These are phyloP conservation scores for Clitoria ternatea DNA, from an alignment of 306 rosid genomes.

Conservation along the genomic window DNA sequence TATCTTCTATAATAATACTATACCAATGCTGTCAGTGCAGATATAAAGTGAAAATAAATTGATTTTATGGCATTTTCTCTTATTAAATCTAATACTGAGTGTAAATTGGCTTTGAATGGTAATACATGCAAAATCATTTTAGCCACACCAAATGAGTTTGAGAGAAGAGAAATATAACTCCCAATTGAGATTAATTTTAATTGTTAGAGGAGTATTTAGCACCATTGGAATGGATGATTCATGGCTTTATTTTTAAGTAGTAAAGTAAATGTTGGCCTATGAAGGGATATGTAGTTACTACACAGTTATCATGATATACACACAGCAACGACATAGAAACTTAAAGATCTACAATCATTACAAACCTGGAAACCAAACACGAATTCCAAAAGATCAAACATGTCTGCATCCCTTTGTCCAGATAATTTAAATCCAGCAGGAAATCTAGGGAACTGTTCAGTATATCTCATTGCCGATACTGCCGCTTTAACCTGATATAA, in stretches of 20 bases:
- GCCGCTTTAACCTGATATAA: constrained; percentile 80
- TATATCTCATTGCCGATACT: constrained; percentile 68
- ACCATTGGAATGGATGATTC: neutral
- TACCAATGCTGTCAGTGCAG: neutral
- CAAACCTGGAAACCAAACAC: constrained; percentile 96
- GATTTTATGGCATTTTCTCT: neutral
- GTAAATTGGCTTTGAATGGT: neutral
- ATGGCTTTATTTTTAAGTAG: neutral
- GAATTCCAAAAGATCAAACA: constrained; percentile 89
- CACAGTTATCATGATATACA: constrained; percentile 18
- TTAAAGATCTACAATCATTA: neutral
- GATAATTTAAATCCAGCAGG: constrained; percentile 63
- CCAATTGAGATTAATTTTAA: neutral
- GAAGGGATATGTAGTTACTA: neutral
- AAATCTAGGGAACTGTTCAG: constrained; percentile 76
- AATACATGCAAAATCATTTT: neutral
- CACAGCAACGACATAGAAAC: constrained; percentile 18
- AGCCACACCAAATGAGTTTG: neutral
- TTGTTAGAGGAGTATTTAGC: neutral
- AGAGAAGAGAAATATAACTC: neutral
- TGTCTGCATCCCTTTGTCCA: constrained; percentile 76
- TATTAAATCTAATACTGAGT: neutral
- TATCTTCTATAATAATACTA: neutral
- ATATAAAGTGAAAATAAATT: neutral
- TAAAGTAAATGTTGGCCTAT: neutral